phyloP scores from a whole-genome alignment of 1,284 basidiomycete species.

The Ganoderma lingzhi region DNA sequence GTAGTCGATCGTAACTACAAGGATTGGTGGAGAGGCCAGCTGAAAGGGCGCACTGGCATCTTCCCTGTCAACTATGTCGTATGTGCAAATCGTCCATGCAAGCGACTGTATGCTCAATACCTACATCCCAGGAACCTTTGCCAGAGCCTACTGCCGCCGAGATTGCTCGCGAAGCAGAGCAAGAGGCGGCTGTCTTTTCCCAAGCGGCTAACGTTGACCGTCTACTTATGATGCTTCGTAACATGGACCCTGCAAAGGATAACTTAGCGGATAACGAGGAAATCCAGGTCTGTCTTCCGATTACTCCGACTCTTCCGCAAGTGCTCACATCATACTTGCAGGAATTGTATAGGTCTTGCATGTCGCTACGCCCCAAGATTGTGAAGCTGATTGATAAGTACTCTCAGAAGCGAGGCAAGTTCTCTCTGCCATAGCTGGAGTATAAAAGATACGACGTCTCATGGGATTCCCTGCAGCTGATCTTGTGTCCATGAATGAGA shows the following conservation, averaged over 20 bases:
- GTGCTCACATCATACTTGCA: slow-evolving; percentile 40
- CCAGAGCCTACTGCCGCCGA: slow-evolving; percentile 87
- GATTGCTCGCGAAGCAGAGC: slow-evolving; percentile 85
- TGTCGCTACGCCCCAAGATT: slow-evolving; percentile 92
- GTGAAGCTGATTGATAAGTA: slow-evolving; percentile 98
- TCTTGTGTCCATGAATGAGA: slow-evolving; percentile 90
- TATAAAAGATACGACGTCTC: slow-evolving; percentile 13
- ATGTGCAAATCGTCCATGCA: slow-evolving; percentile 40
- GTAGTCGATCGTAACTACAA: slow-evolving; percentile 96
- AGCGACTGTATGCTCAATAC: neutral
- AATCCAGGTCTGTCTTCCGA: slow-evolving; percentile 69
- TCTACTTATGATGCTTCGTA: slow-evolving; percentile 82
- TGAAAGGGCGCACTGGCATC: slow-evolving; percentile 93
- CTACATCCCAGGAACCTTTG: slow-evolving; percentile 75
- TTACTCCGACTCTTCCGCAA: neutral
- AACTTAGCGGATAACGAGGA: slow-evolving; percentile 95
- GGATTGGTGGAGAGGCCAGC: slow-evolving; percentile 98
- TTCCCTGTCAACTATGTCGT: slow-evolving; percentile 99
- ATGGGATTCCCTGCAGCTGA: slow-evolving; percentile 61
- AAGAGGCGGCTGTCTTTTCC: slow-evolving; percentile 88
- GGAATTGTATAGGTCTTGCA: slow-evolving; percentile 92
- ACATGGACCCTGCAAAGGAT: slow-evolving; percentile 81
- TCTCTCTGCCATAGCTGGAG: neutral
- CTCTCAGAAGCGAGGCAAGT: slow-evolving; percentile 87
- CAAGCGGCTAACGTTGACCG: slow-evolving; percentile 91